Conservation (phyloP, 768 basidiomycete genomes). For the Hygrocybe punicea region DNA sequence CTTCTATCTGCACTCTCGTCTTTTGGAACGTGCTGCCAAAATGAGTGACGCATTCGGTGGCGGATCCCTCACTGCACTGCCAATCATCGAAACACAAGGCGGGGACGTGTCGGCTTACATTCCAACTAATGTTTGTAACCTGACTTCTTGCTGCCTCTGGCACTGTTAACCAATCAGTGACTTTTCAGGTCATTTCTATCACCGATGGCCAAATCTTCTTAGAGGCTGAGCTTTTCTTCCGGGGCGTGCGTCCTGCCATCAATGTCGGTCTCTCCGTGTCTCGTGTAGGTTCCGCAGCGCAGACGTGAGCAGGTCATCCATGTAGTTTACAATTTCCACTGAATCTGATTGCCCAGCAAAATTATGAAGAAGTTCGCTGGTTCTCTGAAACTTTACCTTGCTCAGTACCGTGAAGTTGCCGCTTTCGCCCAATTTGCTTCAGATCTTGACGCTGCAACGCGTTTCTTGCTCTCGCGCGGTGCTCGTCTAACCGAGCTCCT, state of each 20-base stretch:
- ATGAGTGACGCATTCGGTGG: constrained; percentile 99
- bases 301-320: constrained; percentile 68
- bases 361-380: constrained; percentile 99
- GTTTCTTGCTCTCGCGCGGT: constrained; percentile 97
- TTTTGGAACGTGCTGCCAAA: constrained; percentile 99
- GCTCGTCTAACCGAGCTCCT: constrained; percentile 96
- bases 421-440: constrained; percentile 99
- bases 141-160: not conserved
- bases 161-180: not conserved
- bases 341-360: constrained; percentile 49
- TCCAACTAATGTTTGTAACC: constrained; percentile 71
- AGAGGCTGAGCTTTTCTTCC: constrained; percentile 99
- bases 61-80: constrained; percentile 96
- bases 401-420: constrained; percentile 99
- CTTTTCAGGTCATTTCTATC: constrained; percentile 89
- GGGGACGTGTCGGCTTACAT: constrained; percentile 99
- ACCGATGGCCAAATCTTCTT: constrained; percentile 99
- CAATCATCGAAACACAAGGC: constrained; percentile 99
- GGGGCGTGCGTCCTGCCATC: constrained; percentile 99
- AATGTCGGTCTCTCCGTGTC: constrained; percentile 99
- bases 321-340: not conserved
- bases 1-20: constrained; percentile 99
- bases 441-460: constrained; percentile 98
- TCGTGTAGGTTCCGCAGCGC: constrained; percentile 99
- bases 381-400: constrained; percentile 99